Evolutionary conservation across 441 rosid genomes (phyloP).

Genomic region (Erodium moschatum): DNA sequence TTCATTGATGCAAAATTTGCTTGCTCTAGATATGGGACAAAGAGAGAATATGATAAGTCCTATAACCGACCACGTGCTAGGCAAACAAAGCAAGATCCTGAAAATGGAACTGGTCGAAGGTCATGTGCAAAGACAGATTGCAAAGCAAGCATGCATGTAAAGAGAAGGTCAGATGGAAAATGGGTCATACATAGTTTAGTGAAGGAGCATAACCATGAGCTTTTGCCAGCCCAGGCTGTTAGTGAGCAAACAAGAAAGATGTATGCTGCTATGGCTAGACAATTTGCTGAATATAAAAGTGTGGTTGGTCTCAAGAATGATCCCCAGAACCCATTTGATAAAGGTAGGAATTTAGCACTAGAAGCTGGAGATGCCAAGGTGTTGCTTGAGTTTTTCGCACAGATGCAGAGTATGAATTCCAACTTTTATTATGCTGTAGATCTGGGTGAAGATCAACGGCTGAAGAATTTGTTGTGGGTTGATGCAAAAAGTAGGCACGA

Average conservation of each 20-base stretch:
- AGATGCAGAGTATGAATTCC: constrained; percentile 58
- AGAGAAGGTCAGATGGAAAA: constrained; percentile 26
- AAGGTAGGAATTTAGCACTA: constrained; percentile 39
- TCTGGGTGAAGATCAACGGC: constrained; percentile 62
- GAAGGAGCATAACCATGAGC: constrained; percentile 30
- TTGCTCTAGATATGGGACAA: constrained; percentile 81
- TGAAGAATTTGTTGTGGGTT: constrained; percentile 68
- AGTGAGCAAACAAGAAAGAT: constrained; percentile 83
- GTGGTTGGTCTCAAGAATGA: constrained; percentile 59
- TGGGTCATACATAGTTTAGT: constrained; percentile 27
- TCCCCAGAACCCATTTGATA: constrained; percentile 48
- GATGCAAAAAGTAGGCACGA: constrained; percentile 85
- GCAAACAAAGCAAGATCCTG: constrained; percentile 67
- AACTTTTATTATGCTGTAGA: constrained; percentile 78
- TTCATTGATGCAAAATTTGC: constrained; percentile 87
- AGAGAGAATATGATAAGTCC: constrained; percentile 69
- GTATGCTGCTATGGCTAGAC: constrained; percentile 86
- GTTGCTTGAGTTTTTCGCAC: constrained; percentile 52
- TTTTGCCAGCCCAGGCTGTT: constrained; percentile 61
- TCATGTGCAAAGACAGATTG: constrained; percentile 26
- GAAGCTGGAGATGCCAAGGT: constrained; percentile 56
- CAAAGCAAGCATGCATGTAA: constrained; percentile 29
- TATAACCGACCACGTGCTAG: constrained; percentile 65
- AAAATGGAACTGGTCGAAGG: constrained; percentile 42
- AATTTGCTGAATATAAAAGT: constrained; percentile 79